Conservation (phyloP, 148 eudicot species). For the Persicaria tinctoria region DNA sequence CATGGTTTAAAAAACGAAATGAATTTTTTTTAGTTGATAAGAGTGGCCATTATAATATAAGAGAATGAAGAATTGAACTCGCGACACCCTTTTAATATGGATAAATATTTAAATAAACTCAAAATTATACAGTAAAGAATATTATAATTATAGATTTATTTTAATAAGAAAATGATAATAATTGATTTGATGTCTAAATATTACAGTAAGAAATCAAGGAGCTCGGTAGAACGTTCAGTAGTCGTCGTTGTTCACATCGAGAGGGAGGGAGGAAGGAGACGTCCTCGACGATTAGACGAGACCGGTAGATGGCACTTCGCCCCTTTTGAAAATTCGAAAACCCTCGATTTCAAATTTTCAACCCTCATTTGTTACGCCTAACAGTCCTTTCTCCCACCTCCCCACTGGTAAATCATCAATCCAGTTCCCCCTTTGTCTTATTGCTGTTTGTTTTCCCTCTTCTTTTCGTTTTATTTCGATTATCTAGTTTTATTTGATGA, state of each 20-base stretch:
- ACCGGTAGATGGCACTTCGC: neutral
- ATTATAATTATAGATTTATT: too few species aligned
- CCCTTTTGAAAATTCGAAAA: neutral
- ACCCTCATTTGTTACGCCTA: neutral
- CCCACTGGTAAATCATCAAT: neutral
- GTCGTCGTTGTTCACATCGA: neutral
- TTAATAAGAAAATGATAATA: too few species aligned
- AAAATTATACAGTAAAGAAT: too few species aligned
- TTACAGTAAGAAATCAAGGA: neutral
- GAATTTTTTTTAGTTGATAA: too few species aligned
- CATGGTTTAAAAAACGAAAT: too few species aligned
- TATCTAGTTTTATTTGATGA: neutral
- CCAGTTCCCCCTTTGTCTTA: neutral
- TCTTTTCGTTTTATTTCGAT: neutral
- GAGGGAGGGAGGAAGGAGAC: neutral
- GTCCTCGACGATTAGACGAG: neutral
- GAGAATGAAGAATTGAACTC: too few species aligned
- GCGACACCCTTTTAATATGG: too few species aligned
- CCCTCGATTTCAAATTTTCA: conserved; percentile 1
- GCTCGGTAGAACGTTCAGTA: neutral
- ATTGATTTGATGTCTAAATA: too few species aligned
- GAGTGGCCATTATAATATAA: too few species aligned
- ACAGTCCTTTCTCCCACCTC: conserved; percentile 8
- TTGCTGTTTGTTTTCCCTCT: neutral
- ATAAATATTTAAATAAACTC: too few species aligned